These are phyloP conservation scores for Zymoseptoria crescenta DNA, from an alignment of 2,329 filamentous ascomycete genomes.

Conservation along the genomic window DNA sequence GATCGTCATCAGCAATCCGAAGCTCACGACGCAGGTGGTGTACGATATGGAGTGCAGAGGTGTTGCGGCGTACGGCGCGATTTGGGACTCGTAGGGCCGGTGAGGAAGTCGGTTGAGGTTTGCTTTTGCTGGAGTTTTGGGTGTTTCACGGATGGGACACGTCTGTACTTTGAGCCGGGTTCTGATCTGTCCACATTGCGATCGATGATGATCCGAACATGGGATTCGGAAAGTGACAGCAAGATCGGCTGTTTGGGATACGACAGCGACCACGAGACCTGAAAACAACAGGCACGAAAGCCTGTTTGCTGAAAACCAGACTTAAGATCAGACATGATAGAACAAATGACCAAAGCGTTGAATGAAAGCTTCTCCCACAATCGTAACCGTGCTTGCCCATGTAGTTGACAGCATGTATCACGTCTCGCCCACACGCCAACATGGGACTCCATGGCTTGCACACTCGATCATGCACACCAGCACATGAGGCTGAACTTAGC, in stretches of 20 bases:
- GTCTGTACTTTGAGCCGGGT: too few relatives aligned
- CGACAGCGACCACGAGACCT: neutral
- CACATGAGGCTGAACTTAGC: neutral
- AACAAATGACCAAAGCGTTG: neutral
- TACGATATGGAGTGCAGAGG: slow-evolving; percentile 60
- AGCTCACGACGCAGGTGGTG: slow-evolving; percentile 59
- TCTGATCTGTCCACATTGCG: neutral
- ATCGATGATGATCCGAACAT: neutral
- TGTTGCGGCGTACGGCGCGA: slow-evolving; percentile 62
- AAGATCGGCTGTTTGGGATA: neutral
- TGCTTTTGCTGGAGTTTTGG: too few relatives aligned
- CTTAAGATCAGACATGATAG: neutral
- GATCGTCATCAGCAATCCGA: slow-evolving; percentile 64
- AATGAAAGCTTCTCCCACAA: neutral
- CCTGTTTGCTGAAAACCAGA: too few relatives aligned
- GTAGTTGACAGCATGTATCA: neutral
- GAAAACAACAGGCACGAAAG: too few relatives aligned
- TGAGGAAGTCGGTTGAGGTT: neutral
- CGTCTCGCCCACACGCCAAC: neutral
- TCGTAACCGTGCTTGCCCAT: neutral
- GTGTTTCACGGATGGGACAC: too few relatives aligned
- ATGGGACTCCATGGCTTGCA: neutral
- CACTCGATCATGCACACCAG: neutral
- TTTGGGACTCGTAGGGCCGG: slow-evolving; percentile 53
- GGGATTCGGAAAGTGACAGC: neutral